Evolutionary conservation across 306 rosid species (phyloP), one percentile per base, ranked within the genome.

Genomic region (Prunus mira): DNA sequence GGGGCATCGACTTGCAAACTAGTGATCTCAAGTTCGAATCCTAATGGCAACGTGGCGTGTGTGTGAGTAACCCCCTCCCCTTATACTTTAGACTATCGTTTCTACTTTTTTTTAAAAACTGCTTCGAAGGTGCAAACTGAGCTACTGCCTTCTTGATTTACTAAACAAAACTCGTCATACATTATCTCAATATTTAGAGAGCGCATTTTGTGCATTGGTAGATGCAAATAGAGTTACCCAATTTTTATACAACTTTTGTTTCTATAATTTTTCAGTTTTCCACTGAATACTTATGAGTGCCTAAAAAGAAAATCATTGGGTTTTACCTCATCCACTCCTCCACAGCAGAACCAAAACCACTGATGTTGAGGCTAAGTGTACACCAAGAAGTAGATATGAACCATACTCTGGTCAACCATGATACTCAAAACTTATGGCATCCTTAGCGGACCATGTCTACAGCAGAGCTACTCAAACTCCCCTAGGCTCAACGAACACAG

Each of bases 401-500:
- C 61, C 60, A 13, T 24, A 47, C 22, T 67, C 46, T 30, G n/a
- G 45, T 9, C 24, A 13, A 67, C n/a, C 25, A 25, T 50, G 64
- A 25, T 9, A 1, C 54, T 61, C 19, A 20, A 55, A 11, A 19
- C 25, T 38, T 28, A 25, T 28, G 55, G 41, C 27, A 62, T 71
- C 67, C 17, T 49, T 13, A 0, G 76, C 38, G 65, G 3, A 14
- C 14, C 45, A 62, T 11, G 4, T 66, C 27, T 52, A 62, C 38
- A 20, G 55, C 64, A 13, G 32, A 47, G 72, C 76, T 45, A 45
- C 75, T 88, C 79, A 79, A 19, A 41, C 66, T 12, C 67, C 71
- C 77, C 97, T 87, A 77, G 90, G 86, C 83, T 92, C 91, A 3
- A 92, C 92, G 67, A 92, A 92, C 67, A 95, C 96, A 28, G 90